Evolutionary conservation across 345 rosid species (phyloP), one percentile per base, ranked within the genome.

Genomic region (Jatropha curcas): DNA sequence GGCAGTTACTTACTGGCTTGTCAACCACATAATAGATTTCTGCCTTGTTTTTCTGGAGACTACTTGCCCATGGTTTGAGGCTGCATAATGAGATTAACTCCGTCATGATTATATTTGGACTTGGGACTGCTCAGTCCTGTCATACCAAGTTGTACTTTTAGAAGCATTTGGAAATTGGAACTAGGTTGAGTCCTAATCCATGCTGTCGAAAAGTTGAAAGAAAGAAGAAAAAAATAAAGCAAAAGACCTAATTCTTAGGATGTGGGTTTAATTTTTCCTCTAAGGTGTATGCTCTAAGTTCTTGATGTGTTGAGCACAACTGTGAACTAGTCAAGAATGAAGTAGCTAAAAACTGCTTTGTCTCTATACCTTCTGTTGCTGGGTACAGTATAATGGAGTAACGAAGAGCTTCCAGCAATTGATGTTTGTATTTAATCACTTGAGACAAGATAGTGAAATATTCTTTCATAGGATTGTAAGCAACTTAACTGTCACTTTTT

Each of bases 381-480:
- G 34, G 27, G n/a, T 46, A 46, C 27, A 34, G 19, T 30, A n/a
- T 35, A n/a, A 61, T 61, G 70, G 39, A 33, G 19, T 52, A 31
- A 22, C 52, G 61, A 68, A 52, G 60, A 33, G 56, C 27, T 56
- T 12, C 46, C 60, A 67, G 57, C 41, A 34, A 20, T 31, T 53
- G 37, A 66, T 64, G 57, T 60, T 25, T 62, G 31, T 51, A n/a
- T 28, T 35, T 3, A 43, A 46, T 35, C 28, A 35, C 58, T 10
- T 52, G 59, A 63, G 57, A 66, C 37, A 31, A 37, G 34, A 35
- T 61, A 41, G 19, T 22, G 35, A 68, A 60, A 16, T 61, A 35
- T 51, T 61, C 27, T 45, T 20, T 52, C 43, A 33, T 10, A 58
- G 74, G 63, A 16, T 69, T 27, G 2, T 52, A 57, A 68, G 72